A percentile compares a stretch with the other conserved stretches of the same genome.
phyloP scores from a whole-genome alignment of 768 basidiomycete genomes.

The Collybiopsis confluens region DNA sequence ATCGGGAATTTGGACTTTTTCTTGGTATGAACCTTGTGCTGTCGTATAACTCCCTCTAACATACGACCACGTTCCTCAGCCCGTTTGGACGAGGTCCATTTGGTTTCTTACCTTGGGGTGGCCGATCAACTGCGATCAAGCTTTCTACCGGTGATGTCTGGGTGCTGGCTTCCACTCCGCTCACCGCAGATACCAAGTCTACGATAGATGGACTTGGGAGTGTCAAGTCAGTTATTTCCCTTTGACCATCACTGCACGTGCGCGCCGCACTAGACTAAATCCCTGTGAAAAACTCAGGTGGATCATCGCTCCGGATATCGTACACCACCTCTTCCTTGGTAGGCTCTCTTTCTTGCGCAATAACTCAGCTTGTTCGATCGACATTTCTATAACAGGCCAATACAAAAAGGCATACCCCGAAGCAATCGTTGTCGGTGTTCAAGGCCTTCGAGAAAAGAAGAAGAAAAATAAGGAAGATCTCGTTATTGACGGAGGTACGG shows the following conservation, averaged over 20 bases:
- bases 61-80: constrained; percentile 25
- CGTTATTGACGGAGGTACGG: constrained; percentile 61
- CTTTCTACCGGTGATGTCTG: constrained; percentile 68
- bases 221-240: constrained; percentile 47
- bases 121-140: constrained; percentile 77
- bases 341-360: constrained; percentile 14
- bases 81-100: constrained; percentile 55
- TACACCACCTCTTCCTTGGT: constrained; percentile 61
- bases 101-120: constrained; percentile 71
- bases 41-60: constrained; percentile 1
- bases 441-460: constrained; percentile 47
- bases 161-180: constrained; percentile 77
- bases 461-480: constrained; percentile 47
- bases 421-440: constrained; percentile 70
- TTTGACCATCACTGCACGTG: neutral
- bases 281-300: constrained; percentile 30
- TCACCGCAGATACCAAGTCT: constrained; percentile 58
- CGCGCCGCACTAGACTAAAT: neutral
- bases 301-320: constrained; percentile 53
- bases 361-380: constrained; percentile 20
- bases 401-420: constrained; percentile 67
- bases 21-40: constrained; percentile 37
- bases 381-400: constrained; percentile 32
- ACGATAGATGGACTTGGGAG: constrained; percentile 62
- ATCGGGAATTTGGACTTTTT: constrained; percentile 62